Evolutionary conservation across 768 basidiomycete genomes (phyloP), one percentile per base, ranked within the genome.

Genomic region (Dentipellis sp.): DNA sequence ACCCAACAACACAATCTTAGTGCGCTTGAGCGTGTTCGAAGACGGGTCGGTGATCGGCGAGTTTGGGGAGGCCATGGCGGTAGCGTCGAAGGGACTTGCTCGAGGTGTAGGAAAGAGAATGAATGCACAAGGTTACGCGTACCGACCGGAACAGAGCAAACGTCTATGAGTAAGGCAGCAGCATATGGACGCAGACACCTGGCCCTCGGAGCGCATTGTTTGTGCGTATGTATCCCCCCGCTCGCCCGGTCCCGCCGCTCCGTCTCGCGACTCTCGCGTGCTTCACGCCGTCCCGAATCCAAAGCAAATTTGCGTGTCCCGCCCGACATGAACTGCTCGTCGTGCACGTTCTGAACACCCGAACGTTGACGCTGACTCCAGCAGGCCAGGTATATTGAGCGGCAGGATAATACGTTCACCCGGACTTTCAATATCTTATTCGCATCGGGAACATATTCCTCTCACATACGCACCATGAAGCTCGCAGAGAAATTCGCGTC

Each of bases 1-100:
- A 12, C 94, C 94, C 11, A 97, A 82, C 46, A 97, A 79, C 19
- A 97, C 94, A 46, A 97, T 92, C 76, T 97, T 97, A 56, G 92
- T 97, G 59, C 94, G 88, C 71, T 94, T 97, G 53, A 91, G 86
- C 36, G 92, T 88, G 19, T 88, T 83, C 19, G 90, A 89, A 8
- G 90, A 89, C 72, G 92, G 90, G 68, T 93, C 91, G 2, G 88
- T 80, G 9, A 80, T 80, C 12, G 90, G 90, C 14, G 89, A 83
- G 36, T 81, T 71, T 50, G 81, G 67, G 35, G 75, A 66, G 58
- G 82, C 78, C 79, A 79, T 80, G 48, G 56, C 46, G 11, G 29
- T 29, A 6, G 6, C 6, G 29, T 29, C 6, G 29, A 29, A 4
- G 10, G 42, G 42, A 14, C 42, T 45, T 45, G 42, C 17, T 45